Percentiles rank a stretch among this genome's conserved stretches.
Conservation (phyloP, 352 stramenopile species). For the Phytophthora kernoviae region DNA sequence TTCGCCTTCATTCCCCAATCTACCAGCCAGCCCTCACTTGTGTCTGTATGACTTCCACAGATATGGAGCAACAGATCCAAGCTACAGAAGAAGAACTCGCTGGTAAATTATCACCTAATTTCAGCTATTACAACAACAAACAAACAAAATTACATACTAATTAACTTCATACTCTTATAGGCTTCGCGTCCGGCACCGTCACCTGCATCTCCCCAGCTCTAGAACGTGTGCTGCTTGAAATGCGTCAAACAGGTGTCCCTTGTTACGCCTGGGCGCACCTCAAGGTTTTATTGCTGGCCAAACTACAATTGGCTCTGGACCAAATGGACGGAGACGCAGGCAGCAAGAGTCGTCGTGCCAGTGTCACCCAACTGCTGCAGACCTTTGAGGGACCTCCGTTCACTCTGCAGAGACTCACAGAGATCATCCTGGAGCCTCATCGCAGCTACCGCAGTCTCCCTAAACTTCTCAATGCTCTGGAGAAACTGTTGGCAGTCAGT, state of each 20-base stretch:
- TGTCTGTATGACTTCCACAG: slow-evolving; percentile 21
- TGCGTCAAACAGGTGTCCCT: slow-evolving; percentile 67
- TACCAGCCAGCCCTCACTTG: neutral
- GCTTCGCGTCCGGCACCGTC: slow-evolving; percentile 53
- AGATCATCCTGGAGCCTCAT: slow-evolving; percentile 74
- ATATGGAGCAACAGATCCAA: slow-evolving; percentile 53
- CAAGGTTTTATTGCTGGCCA: slow-evolving; percentile 60
- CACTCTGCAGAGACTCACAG: slow-evolving; percentile 80
- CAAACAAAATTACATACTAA: neutral
- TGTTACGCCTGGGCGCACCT: slow-evolving; percentile 79
- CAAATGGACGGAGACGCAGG: slow-evolving; percentile 56
- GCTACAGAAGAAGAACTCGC: slow-evolving; percentile 77
- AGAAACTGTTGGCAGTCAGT: slow-evolving; percentile 80
- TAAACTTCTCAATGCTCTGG: slow-evolving; percentile 83
- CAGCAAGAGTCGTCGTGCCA: slow-evolving; percentile 57
- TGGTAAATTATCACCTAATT: slow-evolving; percentile 32
- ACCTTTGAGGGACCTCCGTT: slow-evolving; percentile 80
- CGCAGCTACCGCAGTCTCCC: slow-evolving; percentile 76
- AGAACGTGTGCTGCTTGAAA: slow-evolving; percentile 68
- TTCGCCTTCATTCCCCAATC: slow-evolving; percentile 12
- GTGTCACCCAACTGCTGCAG: slow-evolving; percentile 60
- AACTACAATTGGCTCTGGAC: slow-evolving; percentile 64
- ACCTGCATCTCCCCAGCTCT: slow-evolving; percentile 57
- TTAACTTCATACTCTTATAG: slow-evolving; percentile 21
- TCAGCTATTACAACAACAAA: neutral